These are phyloP conservation scores for Populus ilicifolia DNA, from an alignment of 345 rosid genomes.

Conservation along the genomic window DNA sequence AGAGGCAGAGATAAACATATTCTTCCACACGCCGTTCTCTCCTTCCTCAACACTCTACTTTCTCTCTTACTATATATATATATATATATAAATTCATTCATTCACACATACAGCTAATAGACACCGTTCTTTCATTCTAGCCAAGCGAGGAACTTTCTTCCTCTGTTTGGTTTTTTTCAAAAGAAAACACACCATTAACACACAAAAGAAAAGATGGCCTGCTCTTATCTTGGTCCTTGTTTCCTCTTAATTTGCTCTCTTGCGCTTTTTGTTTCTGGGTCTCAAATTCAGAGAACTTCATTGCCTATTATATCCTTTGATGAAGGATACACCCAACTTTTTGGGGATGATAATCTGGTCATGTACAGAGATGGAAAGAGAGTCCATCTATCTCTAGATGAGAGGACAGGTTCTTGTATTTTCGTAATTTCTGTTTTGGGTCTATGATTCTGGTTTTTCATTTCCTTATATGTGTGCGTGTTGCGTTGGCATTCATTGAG, in stretches of 20 bases:
- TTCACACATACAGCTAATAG: neutral
- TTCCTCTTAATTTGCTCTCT: constrained; percentile 36
- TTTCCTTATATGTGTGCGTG: neutral
- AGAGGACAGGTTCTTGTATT: constrained; percentile 61
- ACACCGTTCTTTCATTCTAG: neutral
- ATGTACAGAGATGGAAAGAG: constrained; percentile 73
- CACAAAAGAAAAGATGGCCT: constrained; percentile 27
- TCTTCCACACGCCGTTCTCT: constrained; percentile 10
- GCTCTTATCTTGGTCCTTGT: constrained; percentile 14
- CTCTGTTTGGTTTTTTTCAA: neutral
- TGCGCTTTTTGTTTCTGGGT: constrained; percentile 54
- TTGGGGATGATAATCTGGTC: constrained; percentile 77
- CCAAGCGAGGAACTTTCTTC: neutral
- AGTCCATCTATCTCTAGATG: constrained; percentile 78
- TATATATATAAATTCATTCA: constrained; percentile 2
- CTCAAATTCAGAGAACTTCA: constrained; percentile 32
- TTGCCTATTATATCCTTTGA: constrained; percentile 70
- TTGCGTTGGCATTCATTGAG: neutral
- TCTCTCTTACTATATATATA: neutral
- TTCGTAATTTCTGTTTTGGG: neutral
- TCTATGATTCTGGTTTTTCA: constrained; percentile 2
- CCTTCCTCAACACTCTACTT: constrained; percentile 21
- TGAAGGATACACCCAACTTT: constrained; percentile 85
- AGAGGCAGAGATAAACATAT: neutral
- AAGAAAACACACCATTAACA: neutral